phyloP scores from a whole-genome alignment of 805 yeast genomes.

The Saccharomyces cerevisiae region DNA sequence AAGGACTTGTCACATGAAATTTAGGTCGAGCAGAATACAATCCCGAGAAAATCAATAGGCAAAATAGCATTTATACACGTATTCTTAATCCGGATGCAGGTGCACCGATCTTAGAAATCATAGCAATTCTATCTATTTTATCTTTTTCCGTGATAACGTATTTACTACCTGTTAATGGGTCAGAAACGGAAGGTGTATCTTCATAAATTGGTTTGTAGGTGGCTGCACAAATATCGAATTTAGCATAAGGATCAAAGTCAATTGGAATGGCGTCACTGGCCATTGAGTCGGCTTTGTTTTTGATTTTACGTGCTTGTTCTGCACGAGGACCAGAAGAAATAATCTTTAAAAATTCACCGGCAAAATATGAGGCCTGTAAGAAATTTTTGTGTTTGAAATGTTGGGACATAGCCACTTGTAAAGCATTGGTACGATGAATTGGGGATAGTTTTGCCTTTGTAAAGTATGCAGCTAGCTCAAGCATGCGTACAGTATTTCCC shows the following conservation, averaged over 20 bases:
- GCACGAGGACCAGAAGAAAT: constrained; percentile 70
- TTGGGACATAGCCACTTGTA: constrained; percentile 92
- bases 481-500: constrained; percentile 68
- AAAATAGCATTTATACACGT: constrained; percentile 13
- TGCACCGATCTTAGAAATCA: constrained; percentile 75
- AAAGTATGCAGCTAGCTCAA: constrained; percentile 94
- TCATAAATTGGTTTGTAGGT: constrained; percentile 83
- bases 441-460: constrained; percentile 76
- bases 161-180: constrained; percentile 84
- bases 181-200: constrained; percentile 58
- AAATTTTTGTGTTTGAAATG: constrained; percentile 82
- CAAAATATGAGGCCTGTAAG: constrained; percentile 84
- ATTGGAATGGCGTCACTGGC: constrained; percentile 83
- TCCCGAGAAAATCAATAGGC: neutral
- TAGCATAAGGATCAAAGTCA: constrained; percentile 88
- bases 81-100: constrained; percentile 83
- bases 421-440: constrained; percentile 77
- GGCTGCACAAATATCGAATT: constrained; percentile 81
- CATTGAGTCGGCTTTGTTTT: constrained; percentile 67
- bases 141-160: constrained; percentile 77
- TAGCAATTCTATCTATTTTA: constrained; percentile 64
- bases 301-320: constrained; percentile 80
- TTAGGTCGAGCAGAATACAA: neutral
- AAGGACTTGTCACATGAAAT: neutral
- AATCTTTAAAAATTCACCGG: constrained; percentile 68